Base-by-base conservation (phyloP, 495 filamentous ascomycete species). In the Tuber indicum region DNA sequence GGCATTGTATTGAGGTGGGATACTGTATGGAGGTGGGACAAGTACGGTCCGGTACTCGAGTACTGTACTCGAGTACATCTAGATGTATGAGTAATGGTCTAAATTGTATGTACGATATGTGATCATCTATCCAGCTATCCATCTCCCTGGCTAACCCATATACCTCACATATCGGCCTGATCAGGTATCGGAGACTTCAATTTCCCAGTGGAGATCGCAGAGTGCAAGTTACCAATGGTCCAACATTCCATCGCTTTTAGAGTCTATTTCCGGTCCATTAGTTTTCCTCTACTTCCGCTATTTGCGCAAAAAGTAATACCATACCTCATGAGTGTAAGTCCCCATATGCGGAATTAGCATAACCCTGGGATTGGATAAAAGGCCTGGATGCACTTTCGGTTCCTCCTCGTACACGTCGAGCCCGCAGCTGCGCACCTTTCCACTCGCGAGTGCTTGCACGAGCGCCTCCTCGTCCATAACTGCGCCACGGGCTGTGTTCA, bases 391-490 rank as follows among this genome's bases (percentile, higher is more conserved):
- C 49, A 96, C 86, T 46, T 88, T 84, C 1, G 92, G 92, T 85
- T 94, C 92, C 42, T 93, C 86, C 85, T 94, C 92, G 78, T 88
- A 94, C n/a, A 94, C 92, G 82, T 94, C 92, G 46, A 94, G 86
- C n/a, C 92, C 92, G 75, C 88, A 86, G 75, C 87, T 87, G 71
- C 86, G 86, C 75, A 93, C 92, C 84, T 91, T 90, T 16, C 91
- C 91, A 3, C 87, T 88, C 26, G 91, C 88, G 1, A 95, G 84
- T 0, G 92, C 91, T 39, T 87, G 86, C 14, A 92, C 92, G 36
- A 94, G 89, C 21, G 91, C 92, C 2, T 85, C 89, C 87, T 96
- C 93, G 80, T 96, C 91, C 52, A 95, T 89, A 75, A 93, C 85
- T 45, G 91, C 91, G 36, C 93, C 93, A 9, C 93, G 89, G 8